A percentile compares a stretch with the other conserved stretches of the same genome.
These are phyloP conservation scores for Porodaedalea pini DNA, from an alignment of 1,284 basidiomycete species.

Conservation along the genomic window DNA sequence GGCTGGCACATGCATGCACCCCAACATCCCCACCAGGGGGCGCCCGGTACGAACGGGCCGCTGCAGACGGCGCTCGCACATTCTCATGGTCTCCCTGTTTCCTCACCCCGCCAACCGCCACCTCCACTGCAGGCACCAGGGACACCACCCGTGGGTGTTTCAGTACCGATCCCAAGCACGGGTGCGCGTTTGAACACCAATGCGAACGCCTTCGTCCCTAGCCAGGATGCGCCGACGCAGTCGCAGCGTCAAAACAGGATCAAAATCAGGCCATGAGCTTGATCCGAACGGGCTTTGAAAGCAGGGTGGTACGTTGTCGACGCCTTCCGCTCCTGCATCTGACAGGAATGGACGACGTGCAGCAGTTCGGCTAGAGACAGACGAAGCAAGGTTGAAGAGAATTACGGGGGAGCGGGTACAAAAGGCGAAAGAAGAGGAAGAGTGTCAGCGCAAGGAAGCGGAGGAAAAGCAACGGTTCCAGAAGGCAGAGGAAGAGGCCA, in stretches of 20 bases:
- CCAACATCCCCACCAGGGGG: constrained; percentile 27
- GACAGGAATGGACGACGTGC: constrained; percentile 31
- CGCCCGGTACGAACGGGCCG: no score
- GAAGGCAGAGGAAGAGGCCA: no score
- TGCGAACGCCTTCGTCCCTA: no score
- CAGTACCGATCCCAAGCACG: constrained; percentile 62
- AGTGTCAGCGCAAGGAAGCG: no score
- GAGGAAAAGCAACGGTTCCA: no score
- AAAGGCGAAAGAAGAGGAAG: no score
- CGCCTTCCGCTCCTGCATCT: constrained; percentile 33
- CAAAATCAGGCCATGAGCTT: constrained; percentile 51
- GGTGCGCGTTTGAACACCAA: no score
- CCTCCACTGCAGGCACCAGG: constrained; percentile 53
- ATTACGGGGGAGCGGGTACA: constrained; percentile 25
- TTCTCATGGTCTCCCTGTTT: no score
- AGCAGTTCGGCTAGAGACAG: constrained; percentile 43
- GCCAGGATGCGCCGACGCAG: no score
- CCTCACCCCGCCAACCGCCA: constrained; percentile 60
- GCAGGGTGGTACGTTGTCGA: constrained; percentile 38
- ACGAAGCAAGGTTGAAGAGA: constrained; percentile 33
- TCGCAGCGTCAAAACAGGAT: no score
- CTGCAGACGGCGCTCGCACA: no score
- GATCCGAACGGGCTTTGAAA: constrained; percentile 52
- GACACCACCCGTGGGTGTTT: constrained; percentile 58
- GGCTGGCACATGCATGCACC: constrained; percentile 33